Conservation (phyloP, 2,329 filamentous ascomycete species). For the Apiospora koreana region DNA sequence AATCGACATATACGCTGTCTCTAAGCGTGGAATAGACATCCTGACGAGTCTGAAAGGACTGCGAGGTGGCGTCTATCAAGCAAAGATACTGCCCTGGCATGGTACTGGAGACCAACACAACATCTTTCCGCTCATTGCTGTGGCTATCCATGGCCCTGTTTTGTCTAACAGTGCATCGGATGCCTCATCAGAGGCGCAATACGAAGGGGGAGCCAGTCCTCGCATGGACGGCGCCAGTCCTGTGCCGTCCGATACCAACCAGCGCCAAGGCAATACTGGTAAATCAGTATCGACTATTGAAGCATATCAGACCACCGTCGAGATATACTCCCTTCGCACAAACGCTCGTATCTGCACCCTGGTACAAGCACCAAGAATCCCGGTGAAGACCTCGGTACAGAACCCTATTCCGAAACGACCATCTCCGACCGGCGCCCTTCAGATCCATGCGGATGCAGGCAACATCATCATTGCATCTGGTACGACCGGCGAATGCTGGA, state of each 20-base stretch:
- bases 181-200: conserved; percentile 34
- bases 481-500: conserved; percentile 81
- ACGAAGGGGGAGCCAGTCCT: conserved; percentile 40
- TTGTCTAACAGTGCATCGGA: conserved; percentile 44
- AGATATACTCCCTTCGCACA: conserved; percentile 84
- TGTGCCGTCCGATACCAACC: conserved; percentile 41
- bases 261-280: conserved; percentile 37
- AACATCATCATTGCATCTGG: conserved; percentile 78
- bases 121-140: conserved; percentile 72
- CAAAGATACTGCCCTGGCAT: conserved; percentile 78
- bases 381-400: conserved; percentile 58
- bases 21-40: conserved; percentile 70
- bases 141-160: conserved; percentile 78
- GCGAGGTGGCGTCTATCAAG: conserved; percentile 76
- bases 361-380: conserved; percentile 66
- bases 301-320: conserved; percentile 82
- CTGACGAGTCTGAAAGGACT: conserved; percentile 74
- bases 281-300: conserved; percentile 46
- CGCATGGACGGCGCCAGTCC: conserved; percentile 44
- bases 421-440: conserved; percentile 70
- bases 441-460: conserved; percentile 70
- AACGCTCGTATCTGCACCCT: conserved; percentile 71
- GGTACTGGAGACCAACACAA: conserved; percentile 43
- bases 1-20: conserved; percentile 73
- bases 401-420: conserved; percentile 70